Evolutionary conservation across 1,284 basidiomycete species (phyloP), one percentile per base, ranked within the genome.

Genomic region (Pyrrhoderma noxium): DNA sequence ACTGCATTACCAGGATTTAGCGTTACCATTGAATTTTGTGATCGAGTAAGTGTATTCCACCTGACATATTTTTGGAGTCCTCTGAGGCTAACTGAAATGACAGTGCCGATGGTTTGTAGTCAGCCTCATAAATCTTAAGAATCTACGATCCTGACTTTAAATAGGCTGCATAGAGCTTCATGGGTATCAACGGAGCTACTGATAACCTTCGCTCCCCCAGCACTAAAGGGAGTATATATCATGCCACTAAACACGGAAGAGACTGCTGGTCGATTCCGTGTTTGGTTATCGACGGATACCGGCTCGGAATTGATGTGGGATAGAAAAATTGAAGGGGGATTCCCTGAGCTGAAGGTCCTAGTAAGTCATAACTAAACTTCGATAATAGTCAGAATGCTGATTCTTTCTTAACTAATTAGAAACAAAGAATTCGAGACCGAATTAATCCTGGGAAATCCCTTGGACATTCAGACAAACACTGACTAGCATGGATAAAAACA

Each of bases 131-230:
- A 8, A 44, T 9, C 18, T 9, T 25, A 44, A 8, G 5, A 16
- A 9, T 25, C 14, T 44, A 7, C 42, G n/a, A 44, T 9, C 23
- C 23, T 23, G 40, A 19, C 55, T 56, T 50, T 57, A 37, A 53
- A 44, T 59, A 89, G 89, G 89, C 71, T 89, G 22, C 89, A 91
- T 58, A 76, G 92, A 61, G 91, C 92, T 35, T 80, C 79, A 11
- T 95, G 92, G 92, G 77, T 82, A 2, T 86, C 89, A 55, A 95
- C 92, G 0, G 92, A 95, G 61, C 75, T 95, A 18, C 79, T 93
- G 61, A 67, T 95, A 45, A 94, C 92, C 0, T 95, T 95, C 65
- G 85, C 90, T 2, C 77, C 86, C 16, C 88, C 89, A 0, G 63
- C 68, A 0, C 65, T 95, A 40, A 72, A 70, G 35, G 72, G 77